These are phyloP conservation scores for Coccinonectria pachysandricola DNA, from an alignment of 2,329 filamentous ascomycete genomes.

Conservation along the genomic window DNA sequence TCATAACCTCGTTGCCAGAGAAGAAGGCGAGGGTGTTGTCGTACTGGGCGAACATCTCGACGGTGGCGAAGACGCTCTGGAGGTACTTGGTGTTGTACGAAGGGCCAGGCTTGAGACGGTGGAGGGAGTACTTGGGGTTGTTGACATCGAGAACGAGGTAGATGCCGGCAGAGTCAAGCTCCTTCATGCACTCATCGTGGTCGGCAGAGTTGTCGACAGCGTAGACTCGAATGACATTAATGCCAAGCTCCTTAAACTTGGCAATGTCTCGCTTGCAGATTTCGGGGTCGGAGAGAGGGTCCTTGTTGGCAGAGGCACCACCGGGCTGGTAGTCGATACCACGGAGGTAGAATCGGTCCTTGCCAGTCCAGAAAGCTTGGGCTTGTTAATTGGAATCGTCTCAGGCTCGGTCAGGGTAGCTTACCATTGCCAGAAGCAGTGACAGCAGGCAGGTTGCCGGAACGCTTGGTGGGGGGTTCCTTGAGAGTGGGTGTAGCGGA, in stretches of 20 bases:
- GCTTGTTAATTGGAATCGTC: constrained; percentile 1
- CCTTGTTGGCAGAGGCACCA: constrained; percentile 44
- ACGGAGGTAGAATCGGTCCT: constrained; percentile 47
- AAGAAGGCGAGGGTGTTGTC: constrained; percentile 81
- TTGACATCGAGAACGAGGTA: constrained; percentile 90
- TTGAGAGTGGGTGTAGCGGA: constrained; percentile 42
- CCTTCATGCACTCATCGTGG: constrained; percentile 79
- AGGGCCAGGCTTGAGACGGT: constrained; percentile 60
- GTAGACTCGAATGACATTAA: constrained; percentile 91
- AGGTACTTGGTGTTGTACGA: constrained; percentile 87
- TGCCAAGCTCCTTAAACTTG: constrained; percentile 72
- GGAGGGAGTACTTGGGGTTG: constrained; percentile 80
- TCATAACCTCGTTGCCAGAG: constrained; percentile 73
- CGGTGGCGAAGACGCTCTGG: constrained; percentile 74
- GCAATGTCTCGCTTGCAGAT: constrained; percentile 70
- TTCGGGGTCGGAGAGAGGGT: constrained; percentile 63
- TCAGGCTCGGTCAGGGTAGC: constrained; percentile 4
- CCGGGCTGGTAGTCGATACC: constrained; percentile 56
- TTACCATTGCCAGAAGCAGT: constrained; percentile 48
- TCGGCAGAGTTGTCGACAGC: constrained; percentile 75
- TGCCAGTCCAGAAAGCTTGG: constrained; percentile 44
- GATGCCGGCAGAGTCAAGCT: constrained; percentile 73
- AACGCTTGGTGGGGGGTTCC: constrained; percentile 39
- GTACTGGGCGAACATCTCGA: constrained; percentile 75
- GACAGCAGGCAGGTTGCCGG: constrained; percentile 36